Evolutionary conservation across 441 rosid species (phyloP).

Genomic region (Brassica hybrid): DNA sequence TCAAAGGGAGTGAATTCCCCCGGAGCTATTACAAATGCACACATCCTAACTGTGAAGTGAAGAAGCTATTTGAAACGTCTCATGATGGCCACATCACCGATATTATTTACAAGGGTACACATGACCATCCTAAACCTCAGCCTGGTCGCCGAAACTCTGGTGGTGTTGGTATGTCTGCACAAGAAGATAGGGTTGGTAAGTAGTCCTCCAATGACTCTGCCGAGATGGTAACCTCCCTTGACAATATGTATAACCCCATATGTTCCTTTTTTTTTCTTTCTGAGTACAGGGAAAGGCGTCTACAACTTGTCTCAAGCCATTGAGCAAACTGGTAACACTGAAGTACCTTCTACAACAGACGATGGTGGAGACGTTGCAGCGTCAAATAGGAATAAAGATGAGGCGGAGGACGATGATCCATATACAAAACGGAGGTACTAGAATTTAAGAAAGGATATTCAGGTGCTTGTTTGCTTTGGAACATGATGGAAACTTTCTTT

Average conservation of each 20-base stretch:
- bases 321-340: constrained; percentile 64
- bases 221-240: constrained; percentile 60
- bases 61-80: constrained; percentile 93
- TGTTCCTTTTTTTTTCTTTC: constrained; percentile 27
- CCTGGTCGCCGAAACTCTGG: constrained; percentile 78
- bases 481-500: constrained; percentile 21
- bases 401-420: constrained; percentile 75
- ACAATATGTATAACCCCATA: background rate
- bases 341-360: constrained; percentile 63
- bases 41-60: constrained; percentile 75
- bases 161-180: constrained; percentile 62
- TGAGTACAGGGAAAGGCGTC: constrained; percentile 56
- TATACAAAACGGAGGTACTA: constrained; percentile 79
- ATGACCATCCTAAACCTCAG: constrained; percentile 98
- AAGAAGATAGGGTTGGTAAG: constrained; percentile 79
- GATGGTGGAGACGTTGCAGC: constrained; percentile 59
- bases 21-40: constrained; percentile 4
- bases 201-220: constrained; percentile 48
- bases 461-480: constrained; percentile 15
- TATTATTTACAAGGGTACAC: constrained; percentile 92
- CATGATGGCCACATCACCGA: constrained; percentile 93
- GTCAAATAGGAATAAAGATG: constrained; percentile 49
- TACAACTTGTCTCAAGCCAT: constrained; percentile 50
- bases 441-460: constrained; percentile 13
- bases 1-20: constrained; percentile 3